phyloP scores from a whole-genome alignment of 345 rosid genomes.

The Atalantia buxifolia region DNA sequence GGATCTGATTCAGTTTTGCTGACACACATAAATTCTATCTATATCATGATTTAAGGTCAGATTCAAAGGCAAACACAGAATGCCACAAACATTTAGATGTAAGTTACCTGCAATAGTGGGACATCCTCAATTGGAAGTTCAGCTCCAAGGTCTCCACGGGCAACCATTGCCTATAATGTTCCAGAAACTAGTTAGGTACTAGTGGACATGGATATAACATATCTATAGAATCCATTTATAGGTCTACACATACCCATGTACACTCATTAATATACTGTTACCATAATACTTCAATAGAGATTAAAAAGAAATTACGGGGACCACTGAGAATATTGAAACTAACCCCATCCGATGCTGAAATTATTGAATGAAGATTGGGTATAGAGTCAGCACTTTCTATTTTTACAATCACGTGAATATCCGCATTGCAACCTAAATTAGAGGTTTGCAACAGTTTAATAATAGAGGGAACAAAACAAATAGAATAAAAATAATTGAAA shows the following conservation, averaged over 20 bases:
- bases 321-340: slow-evolving; percentile 23
- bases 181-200: slow-evolving; percentile 2
- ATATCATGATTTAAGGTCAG: background rate
- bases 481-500: background rate
- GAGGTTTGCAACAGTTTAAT: slow-evolving; percentile 21
- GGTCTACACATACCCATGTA: background rate
- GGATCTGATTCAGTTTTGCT: background rate
- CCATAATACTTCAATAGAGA: background rate
- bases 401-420: slow-evolving; percentile 78
- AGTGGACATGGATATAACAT: background rate
- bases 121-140: slow-evolving; percentile 99
- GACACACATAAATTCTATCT: background rate
- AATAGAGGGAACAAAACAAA: background rate
- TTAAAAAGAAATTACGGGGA: background rate
- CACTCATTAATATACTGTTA: background rate
- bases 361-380: slow-evolving; percentile 82
- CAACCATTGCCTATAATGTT: slow-evolving; percentile 86
- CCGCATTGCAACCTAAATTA: slow-evolving; percentile 69
- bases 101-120: slow-evolving; percentile 83
- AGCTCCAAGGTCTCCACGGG: slow-evolving; percentile 99
- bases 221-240: background rate
- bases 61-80: background rate
- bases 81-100: background rate
- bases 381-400: slow-evolving; percentile 98
- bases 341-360: slow-evolving; percentile 96